These are phyloP conservation scores for Wickerhamiella parazyma DNA, from an alignment of 805 yeast species.

Conservation along the genomic window DNA sequence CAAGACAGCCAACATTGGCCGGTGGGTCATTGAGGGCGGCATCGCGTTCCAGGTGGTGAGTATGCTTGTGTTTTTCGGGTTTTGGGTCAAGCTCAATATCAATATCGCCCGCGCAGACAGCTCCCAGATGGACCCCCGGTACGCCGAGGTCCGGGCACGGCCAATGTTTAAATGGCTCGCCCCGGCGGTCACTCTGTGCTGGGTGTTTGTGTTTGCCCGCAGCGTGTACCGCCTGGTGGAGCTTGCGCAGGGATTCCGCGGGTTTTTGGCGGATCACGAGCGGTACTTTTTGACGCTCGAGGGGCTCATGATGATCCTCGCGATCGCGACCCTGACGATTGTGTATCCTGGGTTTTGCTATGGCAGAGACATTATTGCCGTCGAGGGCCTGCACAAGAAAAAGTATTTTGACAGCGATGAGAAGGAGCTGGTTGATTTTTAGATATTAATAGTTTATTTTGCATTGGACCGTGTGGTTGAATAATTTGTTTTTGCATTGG, in stretches of 20 bases:
- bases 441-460: too few relatives aligned
- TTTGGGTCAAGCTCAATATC: conserved; percentile 33
- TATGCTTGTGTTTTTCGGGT: conserved; percentile 44
- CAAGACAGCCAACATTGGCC: conserved; percentile 31
- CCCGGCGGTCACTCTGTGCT: conserved; percentile 25
- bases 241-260: conserved; percentile 54
- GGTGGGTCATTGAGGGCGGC: conserved; percentile 64
- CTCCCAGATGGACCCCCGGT: conserved; percentile 14
- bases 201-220: conserved; percentile 43
- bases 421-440: background rate
- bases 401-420: background rate
- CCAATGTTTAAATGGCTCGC: conserved; percentile 16
- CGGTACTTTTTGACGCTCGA: conserved; percentile 43
- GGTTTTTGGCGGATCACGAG: conserved; percentile 47
- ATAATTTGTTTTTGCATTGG: too few relatives aligned
- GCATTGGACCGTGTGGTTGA: too few relatives aligned
- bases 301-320: conserved; percentile 42
- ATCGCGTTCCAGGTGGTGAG: conserved; percentile 61
- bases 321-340: conserved; percentile 33
- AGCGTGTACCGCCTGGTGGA: conserved; percentile 61
- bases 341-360: conserved; percentile 52
- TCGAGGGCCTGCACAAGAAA: background rate
- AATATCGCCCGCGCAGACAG: conserved; percentile 8
- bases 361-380: conserved; percentile 17
- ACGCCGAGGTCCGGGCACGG: conserved; percentile 13